These are phyloP conservation scores for Podila epicladia DNA, from an alignment of 192 early-diverging fungal species.

Conservation along the genomic window DNA sequence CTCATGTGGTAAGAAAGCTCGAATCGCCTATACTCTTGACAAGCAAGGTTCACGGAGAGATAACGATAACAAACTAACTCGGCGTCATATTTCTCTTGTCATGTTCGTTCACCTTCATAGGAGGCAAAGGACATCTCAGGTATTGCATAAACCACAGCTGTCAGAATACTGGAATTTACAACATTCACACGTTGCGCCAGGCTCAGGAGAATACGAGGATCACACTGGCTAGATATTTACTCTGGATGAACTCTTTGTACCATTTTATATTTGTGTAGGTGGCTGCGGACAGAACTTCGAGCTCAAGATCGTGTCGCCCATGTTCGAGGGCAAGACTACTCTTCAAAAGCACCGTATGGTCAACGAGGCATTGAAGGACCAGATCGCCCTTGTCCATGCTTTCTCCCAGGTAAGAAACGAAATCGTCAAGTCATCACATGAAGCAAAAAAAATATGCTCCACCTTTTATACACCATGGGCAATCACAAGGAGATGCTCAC, in stretches of 20 bases:
- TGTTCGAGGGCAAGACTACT: constrained; percentile 76
- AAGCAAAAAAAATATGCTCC: too few relatives aligned
- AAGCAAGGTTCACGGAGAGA: too few relatives aligned
- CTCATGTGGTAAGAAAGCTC: constrained; percentile 37
- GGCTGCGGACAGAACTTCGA: constrained; percentile 89
- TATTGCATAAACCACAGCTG: not conserved
- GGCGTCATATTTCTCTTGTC: not conserved
- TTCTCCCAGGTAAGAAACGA: constrained; percentile 76
- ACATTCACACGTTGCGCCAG: not conserved
- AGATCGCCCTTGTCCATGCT: constrained; percentile 84
- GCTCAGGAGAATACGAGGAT: too few relatives aligned
- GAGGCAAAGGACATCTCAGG: constrained; percentile 51
- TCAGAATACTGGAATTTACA: not conserved
- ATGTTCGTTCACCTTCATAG: constrained; percentile 5
- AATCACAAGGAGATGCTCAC: not conserved
- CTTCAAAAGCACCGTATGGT: constrained; percentile 83
- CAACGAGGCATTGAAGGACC: constrained; percentile 81
- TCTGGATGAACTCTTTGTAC: too few relatives aligned
- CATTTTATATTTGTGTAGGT: constrained; percentile 56
- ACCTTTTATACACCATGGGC: not conserved
- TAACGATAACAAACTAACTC: not conserved
- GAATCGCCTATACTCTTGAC: not conserved
- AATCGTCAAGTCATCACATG: too few relatives aligned
- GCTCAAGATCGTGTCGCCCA: constrained; percentile 75
- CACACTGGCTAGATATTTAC: too few relatives aligned